Evolutionary conservation across 2,329 filamentous ascomycete species (phyloP).

Genomic region (Dactylella cylindrospora): DNA sequence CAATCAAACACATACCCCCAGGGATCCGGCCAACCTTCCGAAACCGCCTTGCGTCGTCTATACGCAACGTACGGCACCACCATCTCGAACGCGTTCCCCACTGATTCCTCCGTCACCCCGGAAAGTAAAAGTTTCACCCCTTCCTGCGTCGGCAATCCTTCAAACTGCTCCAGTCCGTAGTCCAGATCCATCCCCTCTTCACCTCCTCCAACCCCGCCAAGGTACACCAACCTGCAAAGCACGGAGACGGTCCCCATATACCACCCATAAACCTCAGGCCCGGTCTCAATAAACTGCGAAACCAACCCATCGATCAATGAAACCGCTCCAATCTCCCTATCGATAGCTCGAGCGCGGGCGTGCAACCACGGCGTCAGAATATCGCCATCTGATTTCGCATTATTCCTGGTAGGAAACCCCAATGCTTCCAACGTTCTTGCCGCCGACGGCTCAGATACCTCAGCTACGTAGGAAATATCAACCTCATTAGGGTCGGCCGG

Average conservation of each 20-base stretch:
- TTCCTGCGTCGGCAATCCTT: slow-evolving; percentile 18
- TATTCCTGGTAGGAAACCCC: slow-evolving; percentile 10
- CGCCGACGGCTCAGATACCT: slow-evolving; percentile 43
- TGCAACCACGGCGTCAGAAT: slow-evolving; percentile 41
- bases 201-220: not conserved
- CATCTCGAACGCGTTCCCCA: slow-evolving; percentile 37
- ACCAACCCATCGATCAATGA: slow-evolving; percentile 44
- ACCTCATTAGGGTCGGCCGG: slow-evolving; percentile 6
- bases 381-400: not conserved
- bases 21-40: not conserved
- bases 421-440: slow-evolving; percentile 35
- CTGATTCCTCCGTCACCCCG: slow-evolving; percentile 19
- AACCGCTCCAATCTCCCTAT: slow-evolving; percentile 47
- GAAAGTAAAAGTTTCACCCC: slow-evolving; percentile 43
- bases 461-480: slow-evolving; percentile 29
- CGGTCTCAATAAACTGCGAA: slow-evolving; percentile 30
- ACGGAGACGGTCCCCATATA: slow-evolving; percentile 43
- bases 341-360: slow-evolving; percentile 45
- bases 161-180: slow-evolving; percentile 41
- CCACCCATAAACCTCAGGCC: slow-evolving; percentile 39
- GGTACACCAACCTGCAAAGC: slow-evolving; percentile 45
- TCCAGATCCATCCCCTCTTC: slow-evolving; percentile 5
- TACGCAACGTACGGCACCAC: slow-evolving; percentile 45
- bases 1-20: slow-evolving; percentile 23
- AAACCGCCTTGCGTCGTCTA: not conserved